phyloP scores from a whole-genome alignment of 176 grass and related monocot species.

The Carex scoparia region DNA sequence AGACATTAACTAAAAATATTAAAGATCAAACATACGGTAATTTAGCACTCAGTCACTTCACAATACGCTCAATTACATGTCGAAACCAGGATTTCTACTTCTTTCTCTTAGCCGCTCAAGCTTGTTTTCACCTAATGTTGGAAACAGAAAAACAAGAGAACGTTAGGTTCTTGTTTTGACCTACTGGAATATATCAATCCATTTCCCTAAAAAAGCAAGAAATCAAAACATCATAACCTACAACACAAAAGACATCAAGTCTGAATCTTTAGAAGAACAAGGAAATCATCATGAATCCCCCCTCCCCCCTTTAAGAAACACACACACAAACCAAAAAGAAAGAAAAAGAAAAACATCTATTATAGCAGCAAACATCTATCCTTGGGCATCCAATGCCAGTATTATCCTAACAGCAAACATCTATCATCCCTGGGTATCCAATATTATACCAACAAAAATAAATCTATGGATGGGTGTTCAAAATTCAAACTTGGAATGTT shows the following conservation, averaged over 20 bases:
- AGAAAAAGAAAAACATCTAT: no score
- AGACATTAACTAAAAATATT: neutral
- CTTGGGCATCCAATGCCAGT: neutral
- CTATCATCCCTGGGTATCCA: neutral
- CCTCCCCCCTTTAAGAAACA: no score
- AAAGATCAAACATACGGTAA: conserved; percentile 1
- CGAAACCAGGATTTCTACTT: neutral
- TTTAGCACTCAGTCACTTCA: neutral
- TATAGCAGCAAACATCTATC: neutral
- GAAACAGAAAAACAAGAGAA: neutral
- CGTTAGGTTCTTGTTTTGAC: neutral
- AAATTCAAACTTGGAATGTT: neutral
- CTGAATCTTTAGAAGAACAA: no score
- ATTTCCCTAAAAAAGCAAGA: neutral
- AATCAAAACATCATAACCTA: neutral
- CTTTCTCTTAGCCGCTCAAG: neutral
- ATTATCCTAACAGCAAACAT: neutral
- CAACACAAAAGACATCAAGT: no score
- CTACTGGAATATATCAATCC: neutral
- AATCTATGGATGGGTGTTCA: neutral
- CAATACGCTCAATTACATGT: neutral
- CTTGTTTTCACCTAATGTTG: neutral
- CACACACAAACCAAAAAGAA: no score
- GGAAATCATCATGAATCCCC: no score
- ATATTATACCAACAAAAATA: neutral